phyloP scores from a whole-genome alignment of 768 basidiomycete species.

The Tricholoma flavovirens region DNA sequence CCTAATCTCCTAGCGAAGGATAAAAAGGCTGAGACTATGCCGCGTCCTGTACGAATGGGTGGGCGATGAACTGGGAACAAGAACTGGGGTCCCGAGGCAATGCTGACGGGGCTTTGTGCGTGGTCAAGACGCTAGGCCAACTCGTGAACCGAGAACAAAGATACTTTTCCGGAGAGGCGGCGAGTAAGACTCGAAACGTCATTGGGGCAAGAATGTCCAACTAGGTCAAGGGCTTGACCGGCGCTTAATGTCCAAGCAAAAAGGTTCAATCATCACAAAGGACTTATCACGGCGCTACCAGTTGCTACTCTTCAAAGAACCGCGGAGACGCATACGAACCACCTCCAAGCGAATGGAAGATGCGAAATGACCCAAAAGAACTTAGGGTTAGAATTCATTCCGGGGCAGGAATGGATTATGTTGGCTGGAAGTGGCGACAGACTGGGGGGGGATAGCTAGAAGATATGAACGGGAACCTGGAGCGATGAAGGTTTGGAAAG shows the following conservation, averaged over 20 bases:
- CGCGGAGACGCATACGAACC: constrained; percentile 17
- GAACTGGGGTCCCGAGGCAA: constrained; percentile 48
- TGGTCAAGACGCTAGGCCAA: constrained; percentile 20
- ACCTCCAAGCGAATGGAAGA: constrained; percentile 27
- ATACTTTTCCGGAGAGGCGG: constrained; percentile 52
- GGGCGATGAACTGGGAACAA: constrained; percentile 9
- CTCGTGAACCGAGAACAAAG: constrained; percentile 15
- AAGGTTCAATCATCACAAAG: constrained; percentile 13
- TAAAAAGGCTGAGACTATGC: constrained; percentile 8
- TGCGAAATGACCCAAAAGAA: constrained; percentile 27
- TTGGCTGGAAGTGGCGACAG: constrained; percentile 45
- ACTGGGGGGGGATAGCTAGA: constrained; percentile 27
- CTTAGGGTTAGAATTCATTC: constrained; percentile 64
- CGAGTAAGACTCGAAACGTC: constrained; percentile 30
- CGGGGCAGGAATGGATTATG: constrained; percentile 38
- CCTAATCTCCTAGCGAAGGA: constrained; percentile 18
- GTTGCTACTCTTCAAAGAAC: constrained; percentile 15
- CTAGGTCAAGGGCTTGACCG: constrained; percentile 5
- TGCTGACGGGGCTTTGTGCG: constrained; percentile 44
- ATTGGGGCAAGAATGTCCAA: constrained; percentile 25
- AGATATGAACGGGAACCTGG: constrained; percentile 36
- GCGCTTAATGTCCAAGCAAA: constrained; percentile 7
- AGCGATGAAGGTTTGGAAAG: constrained; percentile 41
- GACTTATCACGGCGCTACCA: constrained; percentile 13
- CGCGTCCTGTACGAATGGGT: constrained; percentile 24